These are phyloP conservation scores for Sporothrix humicola DNA, from an alignment of 2,329 filamentous ascomycete genomes.

Conservation along the genomic window DNA sequence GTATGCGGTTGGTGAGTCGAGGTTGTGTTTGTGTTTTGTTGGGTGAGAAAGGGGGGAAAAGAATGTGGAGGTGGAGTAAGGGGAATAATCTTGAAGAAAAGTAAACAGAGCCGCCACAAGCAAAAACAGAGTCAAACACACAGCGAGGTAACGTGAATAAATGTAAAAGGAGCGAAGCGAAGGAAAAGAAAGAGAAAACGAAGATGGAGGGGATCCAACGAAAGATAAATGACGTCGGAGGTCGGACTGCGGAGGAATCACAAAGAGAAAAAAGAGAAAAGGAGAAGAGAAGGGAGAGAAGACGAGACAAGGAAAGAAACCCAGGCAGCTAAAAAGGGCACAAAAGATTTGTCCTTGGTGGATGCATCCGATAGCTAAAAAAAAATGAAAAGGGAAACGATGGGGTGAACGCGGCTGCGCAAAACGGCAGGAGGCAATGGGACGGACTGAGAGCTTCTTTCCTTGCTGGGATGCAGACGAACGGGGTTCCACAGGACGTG, in stretches of 20 bases:
- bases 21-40: neutral
- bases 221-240: slow-evolving; percentile 20
- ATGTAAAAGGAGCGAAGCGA: slow-evolving; percentile 22
- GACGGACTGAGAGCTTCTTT: slow-evolving; percentile 21
- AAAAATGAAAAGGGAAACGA: neutral
- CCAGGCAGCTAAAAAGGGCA: slow-evolving; percentile 20
- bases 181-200: neutral
- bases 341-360: slow-evolving; percentile 7
- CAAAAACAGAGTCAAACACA: neutral
- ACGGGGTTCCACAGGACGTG: slow-evolving; percentile 16
- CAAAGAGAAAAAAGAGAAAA: slow-evolving; percentile 3
- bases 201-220: neutral
- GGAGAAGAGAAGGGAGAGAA: neutral
- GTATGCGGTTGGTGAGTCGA: slow-evolving; percentile 17
- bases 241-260: slow-evolving; percentile 16
- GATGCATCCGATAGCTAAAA: slow-evolving; percentile 25
- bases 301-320: neutral
- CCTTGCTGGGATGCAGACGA: neutral
- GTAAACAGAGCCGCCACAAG: slow-evolving; percentile 22
- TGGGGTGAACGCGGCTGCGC: neutral
- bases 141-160: slow-evolving; percentile 1
- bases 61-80: slow-evolving; percentile 25
- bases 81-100: neutral
- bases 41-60: neutral
- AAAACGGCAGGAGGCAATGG: slow-evolving; percentile 17